Conservation (phyloP, 2,329 filamentous ascomycete genomes). For the Cladobotryum mycophilum region DNA sequence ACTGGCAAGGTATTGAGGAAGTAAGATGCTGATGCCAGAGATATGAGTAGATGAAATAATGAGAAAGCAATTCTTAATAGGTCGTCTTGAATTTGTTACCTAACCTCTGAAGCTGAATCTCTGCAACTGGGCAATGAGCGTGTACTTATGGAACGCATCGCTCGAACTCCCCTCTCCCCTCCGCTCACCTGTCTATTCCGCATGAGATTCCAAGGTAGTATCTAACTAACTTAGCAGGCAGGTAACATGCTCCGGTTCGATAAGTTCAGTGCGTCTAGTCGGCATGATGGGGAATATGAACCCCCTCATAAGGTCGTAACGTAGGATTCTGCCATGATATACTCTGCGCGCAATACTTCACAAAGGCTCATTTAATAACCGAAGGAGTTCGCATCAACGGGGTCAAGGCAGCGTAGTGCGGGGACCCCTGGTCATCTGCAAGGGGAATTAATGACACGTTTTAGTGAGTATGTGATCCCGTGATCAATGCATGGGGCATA, state of each 20-base stretch:
- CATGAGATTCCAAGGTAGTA: conserved; percentile 8
- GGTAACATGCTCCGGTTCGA: conserved; percentile 3
- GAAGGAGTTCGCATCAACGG: conserved; percentile 1
- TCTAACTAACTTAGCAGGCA: neutral
- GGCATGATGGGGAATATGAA: neutral
- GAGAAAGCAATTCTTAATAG: neutral
- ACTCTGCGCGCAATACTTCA: neutral
- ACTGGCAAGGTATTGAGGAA: neutral
- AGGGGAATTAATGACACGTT: conserved; percentile 5
- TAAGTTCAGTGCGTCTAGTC: neutral
- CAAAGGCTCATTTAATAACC: neutral
- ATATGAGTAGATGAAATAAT: neutral
- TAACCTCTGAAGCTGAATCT: neutral
- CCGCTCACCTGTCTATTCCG: neutral
- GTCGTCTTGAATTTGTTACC: neutral
- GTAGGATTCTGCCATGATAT: conserved; percentile 8
- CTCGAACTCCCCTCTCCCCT: neutral
- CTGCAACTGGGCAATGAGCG: neutral
- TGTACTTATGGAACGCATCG: neutral
- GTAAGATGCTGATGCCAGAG: neutral
- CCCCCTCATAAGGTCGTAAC: conserved; percentile 9
- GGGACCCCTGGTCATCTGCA: conserved; percentile 3
- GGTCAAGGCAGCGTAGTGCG: neutral
- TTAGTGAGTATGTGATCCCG: neutral
- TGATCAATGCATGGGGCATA: neutral